Evolutionary conservation across 306 rosid genomes (phyloP).

Genomic region (Dicorynia guianensis): DNA sequence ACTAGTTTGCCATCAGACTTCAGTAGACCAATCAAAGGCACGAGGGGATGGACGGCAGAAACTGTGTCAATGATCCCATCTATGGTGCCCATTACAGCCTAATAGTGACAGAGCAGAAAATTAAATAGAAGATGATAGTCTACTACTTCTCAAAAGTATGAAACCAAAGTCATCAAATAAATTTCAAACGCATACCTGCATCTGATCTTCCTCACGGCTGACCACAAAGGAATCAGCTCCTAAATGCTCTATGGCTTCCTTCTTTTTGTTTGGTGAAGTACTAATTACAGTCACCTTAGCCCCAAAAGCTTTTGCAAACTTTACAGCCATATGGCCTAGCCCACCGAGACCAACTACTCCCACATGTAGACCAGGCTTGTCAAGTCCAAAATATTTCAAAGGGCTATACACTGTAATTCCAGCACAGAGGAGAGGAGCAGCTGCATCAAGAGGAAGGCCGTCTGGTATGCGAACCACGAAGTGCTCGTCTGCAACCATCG

Average conservation of each 20-base stretch:
- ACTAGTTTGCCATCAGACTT: constrained; percentile 48
- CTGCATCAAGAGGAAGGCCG: constrained; percentile 43
- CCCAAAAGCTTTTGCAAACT: constrained; percentile 55
- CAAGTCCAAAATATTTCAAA: constrained; percentile 42
- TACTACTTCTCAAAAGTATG: background rate
- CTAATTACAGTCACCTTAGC: constrained; percentile 49
- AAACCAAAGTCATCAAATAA: background rate
- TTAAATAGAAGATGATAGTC: constrained; percentile 10
- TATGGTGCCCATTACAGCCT: constrained; percentile 46
- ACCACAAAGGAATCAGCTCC: constrained; percentile 48
- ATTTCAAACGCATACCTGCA: constrained; percentile 36
- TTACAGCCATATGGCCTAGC: constrained; percentile 54
- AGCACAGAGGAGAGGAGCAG: constrained; percentile 56
- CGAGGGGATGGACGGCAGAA: constrained; percentile 43
- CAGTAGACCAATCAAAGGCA: constrained; percentile 41
- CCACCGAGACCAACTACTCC: constrained; percentile 66
- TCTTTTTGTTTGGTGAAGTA: constrained; percentile 43
- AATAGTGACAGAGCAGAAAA: background rate
- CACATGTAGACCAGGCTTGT: constrained; percentile 39
- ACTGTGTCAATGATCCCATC: constrained; percentile 61
- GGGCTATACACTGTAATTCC: constrained; percentile 59
- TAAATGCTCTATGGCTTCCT: constrained; percentile 43
- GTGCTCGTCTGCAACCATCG: constrained; percentile 46
- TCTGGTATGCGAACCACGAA: constrained; percentile 44
- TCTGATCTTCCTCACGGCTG: constrained; percentile 43